phyloP scores from a whole-genome alignment of 148 eudicot species.

The Pouteria glomerata region DNA sequence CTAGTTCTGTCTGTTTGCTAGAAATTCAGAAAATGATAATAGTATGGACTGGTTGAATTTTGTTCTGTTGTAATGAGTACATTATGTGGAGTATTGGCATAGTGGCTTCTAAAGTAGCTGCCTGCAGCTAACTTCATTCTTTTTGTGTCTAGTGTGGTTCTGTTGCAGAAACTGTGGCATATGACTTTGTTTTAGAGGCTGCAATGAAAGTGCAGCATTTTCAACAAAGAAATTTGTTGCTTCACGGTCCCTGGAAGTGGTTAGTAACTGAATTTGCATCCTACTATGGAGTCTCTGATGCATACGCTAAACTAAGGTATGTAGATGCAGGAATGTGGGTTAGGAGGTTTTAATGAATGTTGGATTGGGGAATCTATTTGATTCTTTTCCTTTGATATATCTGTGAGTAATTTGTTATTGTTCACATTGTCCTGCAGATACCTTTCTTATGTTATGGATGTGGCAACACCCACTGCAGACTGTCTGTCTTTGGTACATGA shows the following conservation, averaged over 20 bases:
- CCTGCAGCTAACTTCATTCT: not conserved
- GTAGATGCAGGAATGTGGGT: not conserved
- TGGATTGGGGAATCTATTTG: not conserved
- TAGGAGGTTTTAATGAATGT: not conserved
- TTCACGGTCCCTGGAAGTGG: conserved; percentile 89
- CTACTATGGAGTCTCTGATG: conserved; percentile 81
- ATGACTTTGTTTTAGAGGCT: conserved; percentile 76
- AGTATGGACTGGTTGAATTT: not conserved
- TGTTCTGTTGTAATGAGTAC: not conserved
- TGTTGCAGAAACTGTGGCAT: conserved; percentile 89
- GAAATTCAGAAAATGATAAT: too few species aligned
- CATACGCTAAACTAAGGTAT: conserved; percentile 76
- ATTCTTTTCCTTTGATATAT: not conserved
- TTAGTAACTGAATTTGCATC: conserved; percentile 72
- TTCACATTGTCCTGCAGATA: conserved; percentile 36
- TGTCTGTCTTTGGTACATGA: conserved; percentile 69
- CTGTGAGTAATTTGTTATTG: not conserved
- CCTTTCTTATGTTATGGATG: conserved; percentile 90
- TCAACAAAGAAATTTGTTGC: conserved; percentile 64
- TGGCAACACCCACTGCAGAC: conserved; percentile 84
- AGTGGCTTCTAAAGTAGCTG: not conserved
- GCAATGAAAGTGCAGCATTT: conserved; percentile 84
- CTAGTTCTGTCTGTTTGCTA: not conserved
- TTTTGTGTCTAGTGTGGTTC: conserved; percentile 49
- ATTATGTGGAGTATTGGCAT: not conserved